These are phyloP conservation scores for Suillus occidentalis DNA, from an alignment of 768 basidiomycete genomes.

Conservation along the genomic window DNA sequence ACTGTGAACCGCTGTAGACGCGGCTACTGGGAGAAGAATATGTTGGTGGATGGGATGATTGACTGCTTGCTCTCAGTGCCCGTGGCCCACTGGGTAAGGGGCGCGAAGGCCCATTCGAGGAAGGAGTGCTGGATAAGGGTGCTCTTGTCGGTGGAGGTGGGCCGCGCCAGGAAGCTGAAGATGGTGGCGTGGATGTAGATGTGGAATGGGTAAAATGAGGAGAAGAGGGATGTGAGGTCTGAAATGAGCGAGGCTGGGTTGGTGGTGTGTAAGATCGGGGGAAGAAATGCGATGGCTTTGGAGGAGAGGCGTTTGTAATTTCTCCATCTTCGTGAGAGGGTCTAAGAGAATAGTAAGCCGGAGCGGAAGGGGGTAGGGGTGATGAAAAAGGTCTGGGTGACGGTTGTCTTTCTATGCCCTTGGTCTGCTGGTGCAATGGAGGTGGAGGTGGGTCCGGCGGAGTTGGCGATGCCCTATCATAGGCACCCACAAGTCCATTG, in stretches of 20 bases:
- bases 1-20: slow-evolving; percentile 30
- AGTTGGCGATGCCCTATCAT: neutral
- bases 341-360: slow-evolving; percentile 21
- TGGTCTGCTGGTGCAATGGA: neutral
- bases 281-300: slow-evolving; percentile 30
- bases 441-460: neutral
- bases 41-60: slow-evolving; percentile 21
- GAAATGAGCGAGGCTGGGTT: slow-evolving; percentile 49
- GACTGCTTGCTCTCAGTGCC: slow-evolving; percentile 34
- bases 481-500: neutral
- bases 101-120: slow-evolving; percentile 25
- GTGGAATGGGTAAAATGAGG: slow-evolving; percentile 26
- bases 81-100: slow-evolving; percentile 42
- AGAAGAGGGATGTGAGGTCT: slow-evolving; percentile 26
- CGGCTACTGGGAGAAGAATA: slow-evolving; percentile 19
- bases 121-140: slow-evolving; percentile 22
- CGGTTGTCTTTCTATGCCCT: neutral
- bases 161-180: slow-evolving; percentile 27
- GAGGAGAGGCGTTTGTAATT: slow-evolving; percentile 41
- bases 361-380: neutral
- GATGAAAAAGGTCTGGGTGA: neutral
- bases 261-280: slow-evolving; percentile 46
- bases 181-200: slow-evolving; percentile 15
- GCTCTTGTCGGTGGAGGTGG: slow-evolving; percentile 33
- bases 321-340: slow-evolving; percentile 55